Percentiles rank a stretch among this genome's conserved stretches.
Evolutionary conservation across 192 early-diverging fungal genomes (phyloP).

Genomic region (Helicostylum pulchrum): DNA sequence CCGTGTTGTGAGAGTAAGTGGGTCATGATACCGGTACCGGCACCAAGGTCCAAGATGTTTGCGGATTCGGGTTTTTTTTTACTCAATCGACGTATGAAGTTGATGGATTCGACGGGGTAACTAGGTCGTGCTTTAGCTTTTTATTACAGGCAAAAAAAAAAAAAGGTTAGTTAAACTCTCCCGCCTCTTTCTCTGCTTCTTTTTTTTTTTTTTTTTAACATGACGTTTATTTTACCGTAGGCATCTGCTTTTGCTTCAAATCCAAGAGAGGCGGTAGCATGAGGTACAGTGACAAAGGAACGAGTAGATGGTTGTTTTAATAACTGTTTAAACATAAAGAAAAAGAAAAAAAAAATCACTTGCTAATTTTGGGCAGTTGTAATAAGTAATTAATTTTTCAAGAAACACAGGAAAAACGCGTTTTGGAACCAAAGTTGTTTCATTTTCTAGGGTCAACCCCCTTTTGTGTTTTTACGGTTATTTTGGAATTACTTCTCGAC

Average conservation of each 20-base stretch:
- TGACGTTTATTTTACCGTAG: conserved; percentile 16
- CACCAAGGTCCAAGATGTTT: conserved; percentile 27
- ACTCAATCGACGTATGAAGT: not conserved
- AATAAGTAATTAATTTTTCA: too few relatives aligned
- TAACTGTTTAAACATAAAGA: not conserved
- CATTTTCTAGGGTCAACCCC: too few relatives aligned
- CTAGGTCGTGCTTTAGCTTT: conserved; percentile 27
- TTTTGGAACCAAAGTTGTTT: too few relatives aligned
- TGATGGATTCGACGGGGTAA: conserved; percentile 21
- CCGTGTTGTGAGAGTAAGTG: conserved; percentile 8
- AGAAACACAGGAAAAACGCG: too few relatives aligned
- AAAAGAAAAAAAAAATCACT: too few relatives aligned
- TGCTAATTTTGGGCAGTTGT: too few relatives aligned
- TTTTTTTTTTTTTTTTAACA: not conserved
- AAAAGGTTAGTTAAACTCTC: too few relatives aligned
- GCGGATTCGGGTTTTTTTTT: not conserved
- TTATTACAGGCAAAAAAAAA: not conserved
- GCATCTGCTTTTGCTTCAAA: conserved; percentile 15
- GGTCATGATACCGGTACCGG: conserved; percentile 37
- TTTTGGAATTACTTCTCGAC: too few relatives aligned
- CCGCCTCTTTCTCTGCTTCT: too few relatives aligned
- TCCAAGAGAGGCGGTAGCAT: conserved; percentile 15
- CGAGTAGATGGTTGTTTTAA: not conserved
- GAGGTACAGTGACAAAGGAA: conserved; percentile 11
- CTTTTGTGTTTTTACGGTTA: too few relatives aligned